Evolutionary conservation across 352 stramenopile species (phyloP).

Genomic region (Globisporangium nodosum): DNA sequence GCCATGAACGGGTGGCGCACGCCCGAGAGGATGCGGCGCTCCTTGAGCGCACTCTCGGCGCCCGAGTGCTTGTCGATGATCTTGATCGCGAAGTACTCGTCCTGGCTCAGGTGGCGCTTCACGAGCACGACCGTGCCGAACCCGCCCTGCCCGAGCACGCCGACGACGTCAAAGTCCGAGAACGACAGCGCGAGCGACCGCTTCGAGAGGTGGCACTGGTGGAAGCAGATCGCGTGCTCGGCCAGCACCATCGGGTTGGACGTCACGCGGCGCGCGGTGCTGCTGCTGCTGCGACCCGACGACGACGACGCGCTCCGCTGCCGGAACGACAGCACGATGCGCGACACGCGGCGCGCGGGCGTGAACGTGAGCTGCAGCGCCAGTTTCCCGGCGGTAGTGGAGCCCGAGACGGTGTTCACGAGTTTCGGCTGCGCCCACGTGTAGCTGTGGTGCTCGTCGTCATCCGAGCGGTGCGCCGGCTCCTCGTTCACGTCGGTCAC

Average conservation of each 20-base stretch:
- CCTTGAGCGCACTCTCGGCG: conserved; percentile 68
- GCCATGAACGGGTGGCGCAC: conserved; percentile 78
- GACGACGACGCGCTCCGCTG: conserved; percentile 39
- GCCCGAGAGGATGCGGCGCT: conserved; percentile 68
- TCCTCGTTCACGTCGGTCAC: conserved; percentile 45
- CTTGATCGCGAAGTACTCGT: conserved; percentile 86
- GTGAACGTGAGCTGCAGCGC: conserved; percentile 80
- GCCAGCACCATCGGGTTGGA: conserved; percentile 74
- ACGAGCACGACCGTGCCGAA: conserved; percentile 81
- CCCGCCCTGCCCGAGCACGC: conserved; percentile 72
- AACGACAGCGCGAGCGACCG: conserved; percentile 79
- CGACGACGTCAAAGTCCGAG: conserved; percentile 81
- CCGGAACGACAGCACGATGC: conserved; percentile 80
- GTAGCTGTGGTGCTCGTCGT: conserved; percentile 76
- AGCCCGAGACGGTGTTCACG: conserved; percentile 75
- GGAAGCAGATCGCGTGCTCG: conserved; percentile 72
- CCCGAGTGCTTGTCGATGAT: conserved; percentile 84
- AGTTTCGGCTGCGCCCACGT: conserved; percentile 44
- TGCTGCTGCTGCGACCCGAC: conserved; percentile 8
- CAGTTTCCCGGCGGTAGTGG: conserved; percentile 68
- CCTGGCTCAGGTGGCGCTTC: conserved; percentile 63
- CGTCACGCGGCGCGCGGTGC: conserved; percentile 46
- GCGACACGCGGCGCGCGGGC: conserved; percentile 72
- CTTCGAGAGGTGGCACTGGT: conserved; percentile 81
- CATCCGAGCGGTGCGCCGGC: conserved; percentile 44